phyloP scores from a whole-genome alignment of 441 rosid species.

The Capsella rubella region DNA sequence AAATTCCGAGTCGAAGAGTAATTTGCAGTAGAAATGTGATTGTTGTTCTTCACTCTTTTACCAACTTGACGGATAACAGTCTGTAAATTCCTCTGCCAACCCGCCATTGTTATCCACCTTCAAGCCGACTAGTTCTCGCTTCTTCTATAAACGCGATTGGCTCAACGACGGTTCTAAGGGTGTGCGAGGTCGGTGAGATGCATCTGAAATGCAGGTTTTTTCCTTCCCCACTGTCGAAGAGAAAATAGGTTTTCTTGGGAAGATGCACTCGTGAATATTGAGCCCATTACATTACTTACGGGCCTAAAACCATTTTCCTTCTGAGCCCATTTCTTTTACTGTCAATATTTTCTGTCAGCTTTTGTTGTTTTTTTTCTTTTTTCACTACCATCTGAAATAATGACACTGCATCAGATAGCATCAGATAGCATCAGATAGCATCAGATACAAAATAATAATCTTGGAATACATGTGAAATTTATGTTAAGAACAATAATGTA shows the following conservation, averaged over 20 bases:
- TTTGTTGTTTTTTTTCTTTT: no score
- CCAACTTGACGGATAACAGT: constrained; percentile 56
- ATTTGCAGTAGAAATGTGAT: constrained; percentile 44
- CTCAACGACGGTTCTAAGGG: not conserved
- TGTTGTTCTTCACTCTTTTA: constrained; percentile 50
- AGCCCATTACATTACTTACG: no score
- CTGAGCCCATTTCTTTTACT: not conserved
- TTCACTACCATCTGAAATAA: not conserved
- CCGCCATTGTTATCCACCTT: constrained; percentile 52
- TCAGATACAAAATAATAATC: not conserved
- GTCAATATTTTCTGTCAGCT: not conserved
- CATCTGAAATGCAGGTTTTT: not conserved
- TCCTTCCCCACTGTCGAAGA: no score
- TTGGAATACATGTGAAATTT: not conserved
- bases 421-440: not conserved
- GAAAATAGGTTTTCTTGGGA: not conserved
- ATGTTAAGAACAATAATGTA: not conserved
- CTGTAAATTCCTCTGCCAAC: constrained; percentile 74
- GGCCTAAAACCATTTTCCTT: not conserved
- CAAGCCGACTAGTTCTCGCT: no score
- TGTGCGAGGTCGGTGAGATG: not conserved
- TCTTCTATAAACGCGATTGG: not conserved
- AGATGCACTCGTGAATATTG: not conserved
- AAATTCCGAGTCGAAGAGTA: constrained; percentile 46
- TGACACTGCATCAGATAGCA: not conserved